These are phyloP conservation scores for Triticum monococcum DNA, from an alignment of 176 grass and related monocot genomes.

Conservation along the genomic window DNA sequence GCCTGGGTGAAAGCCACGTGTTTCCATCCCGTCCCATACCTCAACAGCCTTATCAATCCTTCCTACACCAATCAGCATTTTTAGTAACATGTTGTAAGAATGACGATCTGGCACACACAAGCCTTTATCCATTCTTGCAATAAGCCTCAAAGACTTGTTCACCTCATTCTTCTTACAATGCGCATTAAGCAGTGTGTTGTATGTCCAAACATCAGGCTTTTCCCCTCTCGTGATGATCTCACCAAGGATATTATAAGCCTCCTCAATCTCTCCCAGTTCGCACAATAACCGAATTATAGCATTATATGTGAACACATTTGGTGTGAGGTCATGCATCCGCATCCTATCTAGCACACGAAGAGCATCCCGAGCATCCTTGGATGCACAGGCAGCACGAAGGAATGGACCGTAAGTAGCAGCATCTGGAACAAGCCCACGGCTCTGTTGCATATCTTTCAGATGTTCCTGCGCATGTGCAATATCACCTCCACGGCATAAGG, in stretches of 20 bases:
- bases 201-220: constrained; percentile 81
- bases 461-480: constrained; percentile 38
- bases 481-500: constrained; percentile 58
- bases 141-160: constrained; percentile 65
- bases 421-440: constrained; percentile 45
- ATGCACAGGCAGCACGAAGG: constrained; percentile 50
- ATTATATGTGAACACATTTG: constrained; percentile 88
- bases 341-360: constrained; percentile 77
- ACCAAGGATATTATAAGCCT: constrained; percentile 79
- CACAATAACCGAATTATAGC: constrained; percentile 63
- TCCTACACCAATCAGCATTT: constrained; percentile 70
- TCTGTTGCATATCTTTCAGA: constrained; percentile 59
- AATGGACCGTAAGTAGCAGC: constrained; percentile 74
- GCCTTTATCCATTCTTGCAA: constrained; percentile 74
- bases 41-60: constrained; percentile 63
- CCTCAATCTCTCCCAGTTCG: constrained; percentile 54
- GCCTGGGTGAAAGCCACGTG: constrained; percentile 60
- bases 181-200: constrained; percentile 60
- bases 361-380: constrained; percentile 57
- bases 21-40: constrained; percentile 93
- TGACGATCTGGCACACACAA: constrained; percentile 57
- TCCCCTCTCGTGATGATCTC: constrained; percentile 54
- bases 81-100: constrained; percentile 86
- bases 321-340: constrained; percentile 42
- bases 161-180: constrained; percentile 85